phyloP scores from a whole-genome alignment of 202 grass and related monocot genomes.

The Zizania palustris region DNA sequence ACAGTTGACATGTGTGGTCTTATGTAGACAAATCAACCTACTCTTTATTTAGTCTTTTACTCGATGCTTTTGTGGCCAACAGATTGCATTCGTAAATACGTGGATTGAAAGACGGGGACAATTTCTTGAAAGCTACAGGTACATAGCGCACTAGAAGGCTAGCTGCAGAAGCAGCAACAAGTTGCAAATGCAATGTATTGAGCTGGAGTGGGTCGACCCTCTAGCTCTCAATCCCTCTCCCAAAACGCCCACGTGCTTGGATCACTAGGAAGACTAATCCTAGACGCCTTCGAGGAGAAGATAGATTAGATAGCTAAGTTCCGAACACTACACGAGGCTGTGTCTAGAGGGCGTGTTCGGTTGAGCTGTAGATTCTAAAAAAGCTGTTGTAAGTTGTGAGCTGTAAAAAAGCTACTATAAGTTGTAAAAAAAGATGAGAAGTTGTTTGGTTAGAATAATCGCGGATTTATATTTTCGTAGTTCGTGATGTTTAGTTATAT shows the following conservation, averaged over 20 bases:
- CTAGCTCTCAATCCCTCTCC: not conserved
- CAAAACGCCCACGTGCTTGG: not conserved
- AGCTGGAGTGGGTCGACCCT: not conserved
- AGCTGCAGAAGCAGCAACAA: too few species aligned
- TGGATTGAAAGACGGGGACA: not conserved
- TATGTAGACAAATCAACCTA: not conserved
- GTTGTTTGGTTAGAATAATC: too few species aligned
- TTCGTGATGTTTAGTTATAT: too few species aligned
- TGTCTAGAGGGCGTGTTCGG: too few species aligned
- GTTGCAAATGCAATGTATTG: not conserved
- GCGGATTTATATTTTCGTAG: too few species aligned
- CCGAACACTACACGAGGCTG: too few species aligned
- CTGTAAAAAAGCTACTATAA: too few species aligned
- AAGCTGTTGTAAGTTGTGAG: too few species aligned
- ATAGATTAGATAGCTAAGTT: too few species aligned
- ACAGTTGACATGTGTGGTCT: not conserved
- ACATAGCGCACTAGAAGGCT: not conserved
- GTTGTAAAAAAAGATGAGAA: too few species aligned
- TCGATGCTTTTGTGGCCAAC: not conserved
- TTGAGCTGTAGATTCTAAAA: too few species aligned
- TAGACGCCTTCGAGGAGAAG: not conserved
- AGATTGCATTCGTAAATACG: not conserved
- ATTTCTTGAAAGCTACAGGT: not conserved
- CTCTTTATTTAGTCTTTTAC: not conserved
- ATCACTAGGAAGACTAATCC: not conserved